A percentile compares a stretch with the other conserved stretches of the same genome.
Evolutionary conservation across 2,329 filamentous ascomycete genomes (phyloP).

Genomic region (Scedosporium apiospermum): DNA sequence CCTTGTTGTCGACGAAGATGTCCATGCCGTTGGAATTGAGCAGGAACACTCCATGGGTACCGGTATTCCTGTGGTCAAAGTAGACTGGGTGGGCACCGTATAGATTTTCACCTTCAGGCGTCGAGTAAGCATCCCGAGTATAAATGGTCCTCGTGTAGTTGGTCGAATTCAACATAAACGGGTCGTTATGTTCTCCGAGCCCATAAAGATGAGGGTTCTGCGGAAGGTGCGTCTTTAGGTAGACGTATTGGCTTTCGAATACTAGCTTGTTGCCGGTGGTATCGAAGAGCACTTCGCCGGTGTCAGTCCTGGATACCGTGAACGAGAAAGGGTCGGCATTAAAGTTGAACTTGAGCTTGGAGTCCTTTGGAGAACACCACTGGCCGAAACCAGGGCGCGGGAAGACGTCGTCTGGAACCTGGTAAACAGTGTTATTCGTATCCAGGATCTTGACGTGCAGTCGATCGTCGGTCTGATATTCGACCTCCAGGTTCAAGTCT

Average conservation of each 20-base stretch:
- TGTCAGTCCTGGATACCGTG: constrained; percentile 30
- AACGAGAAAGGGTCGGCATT: constrained; percentile 51
- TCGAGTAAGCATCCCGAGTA: constrained; percentile 52
- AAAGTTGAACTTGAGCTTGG: constrained; percentile 33
- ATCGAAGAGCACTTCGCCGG: constrained; percentile 49
- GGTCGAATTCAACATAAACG: constrained; percentile 53
- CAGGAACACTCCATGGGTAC: constrained; percentile 56
- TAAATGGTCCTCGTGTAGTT: constrained; percentile 62
- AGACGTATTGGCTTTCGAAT: constrained; percentile 66
- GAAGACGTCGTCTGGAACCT: constrained; percentile 61
- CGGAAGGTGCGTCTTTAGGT: constrained; percentile 58
- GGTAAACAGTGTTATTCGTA: constrained; percentile 58
- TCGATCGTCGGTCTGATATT: constrained; percentile 44
- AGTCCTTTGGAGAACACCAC: constrained; percentile 19
- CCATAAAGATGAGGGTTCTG: constrained; percentile 62
- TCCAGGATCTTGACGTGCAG: constrained; percentile 46
- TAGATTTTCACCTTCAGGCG: constrained; percentile 53
- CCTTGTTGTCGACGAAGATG: constrained; percentile 56
- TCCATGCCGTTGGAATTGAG: constrained; percentile 66
- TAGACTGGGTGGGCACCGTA: constrained; percentile 65
- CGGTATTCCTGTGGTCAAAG: constrained; percentile 43
- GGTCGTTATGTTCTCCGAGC: constrained; percentile 63
- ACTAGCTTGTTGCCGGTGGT: constrained; percentile 54
- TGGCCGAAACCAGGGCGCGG: constrained; percentile 31
- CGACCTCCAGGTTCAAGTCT: constrained; percentile 43